Evolutionary conservation across 2,329 filamentous ascomycete genomes (phyloP).

Genomic region (Aspergillus hortae): DNA sequence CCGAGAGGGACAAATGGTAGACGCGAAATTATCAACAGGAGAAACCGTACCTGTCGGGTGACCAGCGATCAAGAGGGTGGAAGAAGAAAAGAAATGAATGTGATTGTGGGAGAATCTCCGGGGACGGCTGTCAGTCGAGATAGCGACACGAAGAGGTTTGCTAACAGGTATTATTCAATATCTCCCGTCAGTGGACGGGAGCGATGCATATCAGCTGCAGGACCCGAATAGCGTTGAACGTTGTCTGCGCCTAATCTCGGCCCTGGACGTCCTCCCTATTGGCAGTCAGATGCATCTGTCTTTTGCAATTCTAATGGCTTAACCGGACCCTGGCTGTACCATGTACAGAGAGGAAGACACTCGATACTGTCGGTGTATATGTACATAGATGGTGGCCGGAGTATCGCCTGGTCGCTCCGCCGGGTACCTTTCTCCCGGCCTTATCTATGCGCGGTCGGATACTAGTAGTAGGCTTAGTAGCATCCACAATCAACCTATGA

Average conservation of each 20-base stretch:
- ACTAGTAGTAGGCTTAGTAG: too few species aligned
- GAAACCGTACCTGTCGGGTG: not conserved
- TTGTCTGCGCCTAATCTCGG: constrained; percentile 13
- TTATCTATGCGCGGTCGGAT: not conserved
- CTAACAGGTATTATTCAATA: constrained; percentile 25
- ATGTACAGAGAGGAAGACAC: not conserved
- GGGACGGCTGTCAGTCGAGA: constrained; percentile 8
- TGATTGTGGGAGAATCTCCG: constrained; percentile 1
- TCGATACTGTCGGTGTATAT: not conserved
- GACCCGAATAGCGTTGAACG: constrained; percentile 13
- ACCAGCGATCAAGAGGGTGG: not conserved
- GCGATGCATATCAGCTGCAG: constrained; percentile 28
- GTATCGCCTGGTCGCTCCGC: not conserved
- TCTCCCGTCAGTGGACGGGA: constrained; percentile 6
- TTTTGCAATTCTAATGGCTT: not conserved
- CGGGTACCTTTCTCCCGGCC: not conserved
- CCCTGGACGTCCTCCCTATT: constrained; percentile 6
- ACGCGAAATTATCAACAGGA: not conserved
- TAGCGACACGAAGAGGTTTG: constrained; percentile 19
- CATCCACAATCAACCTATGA: too few species aligned
- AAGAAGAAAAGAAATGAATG: constrained; percentile 1
- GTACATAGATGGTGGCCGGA: not conserved
- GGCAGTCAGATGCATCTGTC: constrained; percentile 6
- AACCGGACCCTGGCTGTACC: too few species aligned
- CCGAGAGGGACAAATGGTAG: not conserved